Evolutionary conservation across 2,329 filamentous ascomycete genomes (phyloP), one percentile per base, ranked within the genome.

Genomic region (Aspergillus sp.): DNA sequence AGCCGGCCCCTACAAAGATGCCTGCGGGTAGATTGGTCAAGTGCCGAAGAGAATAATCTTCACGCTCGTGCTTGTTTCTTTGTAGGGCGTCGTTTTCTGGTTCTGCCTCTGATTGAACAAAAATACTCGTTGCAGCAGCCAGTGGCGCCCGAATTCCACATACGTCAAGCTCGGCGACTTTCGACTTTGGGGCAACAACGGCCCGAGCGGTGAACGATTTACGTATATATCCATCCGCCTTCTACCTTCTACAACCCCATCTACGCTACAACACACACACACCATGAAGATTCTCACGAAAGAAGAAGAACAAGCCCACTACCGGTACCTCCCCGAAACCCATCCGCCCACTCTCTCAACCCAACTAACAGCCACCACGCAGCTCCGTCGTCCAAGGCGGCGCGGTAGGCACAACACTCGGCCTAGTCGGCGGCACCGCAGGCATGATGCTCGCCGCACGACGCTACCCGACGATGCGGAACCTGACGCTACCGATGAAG

Each of bases 251-350:
- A n/a, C n/a, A n/a, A n/a, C n/a, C n/a, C n/a, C n/a, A n/a, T n/a
- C n/a, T n/a, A n/a, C n/a, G n/a, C n/a, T n/a, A n/a, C n/a, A n/a
- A n/a, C n/a, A 26, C 20, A 34, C 29, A 33, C 16, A 33, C 62
- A 71, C 31, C 42, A 98, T 96, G 91, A 96, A 95, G 80, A 71
- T 96, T 56, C 74, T 96, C 58, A 93, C 83, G 51, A 86, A 89
- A 60, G 86, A 95, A 75, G 85, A 95, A 67, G 88, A 95, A 66
- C 60, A 71, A 39, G 83, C 75, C 33, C 88, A 95, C 73, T 94
- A 93, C 74, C 66, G 70, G 74, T 78, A 63, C 31, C 64, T 45
- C 8, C n/a, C 17, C 14, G 4, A 13, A 25, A 31, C 26, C 17
- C 28, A 30, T 15, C 16, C 36, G 17, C 30, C 25, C n/a, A 17